Evolutionary conservation across 441 rosid genomes (phyloP).

Genomic region (Gossypium schwendimanii): DNA sequence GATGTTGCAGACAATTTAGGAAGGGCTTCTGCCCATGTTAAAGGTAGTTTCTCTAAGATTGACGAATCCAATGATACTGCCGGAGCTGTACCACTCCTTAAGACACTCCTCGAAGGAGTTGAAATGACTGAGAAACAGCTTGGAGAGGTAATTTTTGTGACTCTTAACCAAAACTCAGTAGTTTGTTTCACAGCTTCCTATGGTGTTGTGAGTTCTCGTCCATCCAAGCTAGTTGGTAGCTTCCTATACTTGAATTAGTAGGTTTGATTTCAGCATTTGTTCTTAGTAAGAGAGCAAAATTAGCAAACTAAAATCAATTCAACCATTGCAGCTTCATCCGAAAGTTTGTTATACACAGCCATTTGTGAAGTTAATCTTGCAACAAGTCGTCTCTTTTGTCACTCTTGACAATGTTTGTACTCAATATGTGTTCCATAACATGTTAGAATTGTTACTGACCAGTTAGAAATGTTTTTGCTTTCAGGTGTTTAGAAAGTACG

Average conservation of each 20-base stretch:
- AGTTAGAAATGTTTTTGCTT: slow-evolving; percentile 13
- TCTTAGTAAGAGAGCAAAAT: background rate
- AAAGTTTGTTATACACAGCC: background rate
- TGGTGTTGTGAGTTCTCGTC: background rate
- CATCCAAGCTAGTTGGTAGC: background rate
- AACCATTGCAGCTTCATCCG: background rate
- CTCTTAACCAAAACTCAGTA: background rate
- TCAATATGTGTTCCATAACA: background rate
- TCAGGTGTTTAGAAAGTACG: slow-evolving; percentile 71
- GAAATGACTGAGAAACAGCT: slow-evolving; percentile 97
- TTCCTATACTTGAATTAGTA: background rate
- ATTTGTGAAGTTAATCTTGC: background rate
- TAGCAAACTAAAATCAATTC: background rate
- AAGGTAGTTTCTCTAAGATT: slow-evolving; percentile 61
- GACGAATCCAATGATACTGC: slow-evolving; percentile 52
- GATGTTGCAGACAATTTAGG: slow-evolving; percentile 92
- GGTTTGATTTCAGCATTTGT: background rate
- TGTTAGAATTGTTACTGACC: background rate
- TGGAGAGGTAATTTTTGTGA: slow-evolving; percentile 41
- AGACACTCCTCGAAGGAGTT: slow-evolving; percentile 84
- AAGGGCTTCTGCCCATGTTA: slow-evolving; percentile 85
- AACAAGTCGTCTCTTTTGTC: background rate
- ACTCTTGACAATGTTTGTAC: background rate
- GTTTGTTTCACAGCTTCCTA: background rate
- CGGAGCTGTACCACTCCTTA: slow-evolving; percentile 65